Evolutionary conservation across 2,329 filamentous ascomycete species (phyloP).

Genomic region (Alternaria triticina): DNA sequence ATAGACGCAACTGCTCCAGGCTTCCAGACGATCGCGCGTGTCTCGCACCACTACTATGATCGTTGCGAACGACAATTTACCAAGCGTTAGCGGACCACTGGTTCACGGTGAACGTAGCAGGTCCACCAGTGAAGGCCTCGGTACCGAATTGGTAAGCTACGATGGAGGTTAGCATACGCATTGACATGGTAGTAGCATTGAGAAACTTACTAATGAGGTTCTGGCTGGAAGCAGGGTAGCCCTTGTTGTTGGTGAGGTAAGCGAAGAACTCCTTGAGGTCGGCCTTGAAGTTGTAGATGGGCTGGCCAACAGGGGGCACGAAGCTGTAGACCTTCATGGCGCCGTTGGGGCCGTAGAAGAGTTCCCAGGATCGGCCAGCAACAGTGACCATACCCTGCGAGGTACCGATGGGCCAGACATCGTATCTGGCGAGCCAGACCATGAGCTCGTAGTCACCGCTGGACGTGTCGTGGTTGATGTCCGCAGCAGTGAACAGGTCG

Average conservation of each 20-base stretch:
- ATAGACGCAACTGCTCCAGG: not conserved
- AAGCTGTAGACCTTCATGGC: slow-evolving; percentile 67
- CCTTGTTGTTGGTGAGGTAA: slow-evolving; percentile 60
- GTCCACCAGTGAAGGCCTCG: slow-evolving; percentile 31
- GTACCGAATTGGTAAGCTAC: slow-evolving; percentile 31
- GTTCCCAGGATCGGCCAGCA: slow-evolving; percentile 59
- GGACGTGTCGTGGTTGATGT: slow-evolving; percentile 29
- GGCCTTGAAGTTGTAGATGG: slow-evolving; percentile 58
- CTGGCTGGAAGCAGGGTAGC: slow-evolving; percentile 41
- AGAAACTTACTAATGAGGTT: slow-evolving; percentile 31
- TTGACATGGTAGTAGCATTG: not conserved
- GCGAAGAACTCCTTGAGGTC: slow-evolving; percentile 64
- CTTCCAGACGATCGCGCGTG: not conserved
- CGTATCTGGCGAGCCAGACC: slow-evolving; percentile 31
- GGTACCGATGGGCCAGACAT: slow-evolving; percentile 25
- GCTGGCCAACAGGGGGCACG: slow-evolving; percentile 42
- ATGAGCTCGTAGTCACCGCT: slow-evolving; percentile 36
- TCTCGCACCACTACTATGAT: not conserved
- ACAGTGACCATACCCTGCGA: slow-evolving; percentile 48
- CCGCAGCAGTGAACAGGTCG: slow-evolving; percentile 30
- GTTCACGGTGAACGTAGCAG: slow-evolving; percentile 28
- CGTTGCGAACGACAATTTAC: not conserved
- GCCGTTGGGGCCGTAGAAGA: slow-evolving; percentile 66
- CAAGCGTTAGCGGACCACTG: slow-evolving; percentile 19
- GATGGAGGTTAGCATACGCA: not conserved